A percentile compares a stretch with the other conserved stretches of the same genome.
Evolutionary conservation across 1,284 basidiomycete species (phyloP).

Genomic region (Heterobasidion irregulare): DNA sequence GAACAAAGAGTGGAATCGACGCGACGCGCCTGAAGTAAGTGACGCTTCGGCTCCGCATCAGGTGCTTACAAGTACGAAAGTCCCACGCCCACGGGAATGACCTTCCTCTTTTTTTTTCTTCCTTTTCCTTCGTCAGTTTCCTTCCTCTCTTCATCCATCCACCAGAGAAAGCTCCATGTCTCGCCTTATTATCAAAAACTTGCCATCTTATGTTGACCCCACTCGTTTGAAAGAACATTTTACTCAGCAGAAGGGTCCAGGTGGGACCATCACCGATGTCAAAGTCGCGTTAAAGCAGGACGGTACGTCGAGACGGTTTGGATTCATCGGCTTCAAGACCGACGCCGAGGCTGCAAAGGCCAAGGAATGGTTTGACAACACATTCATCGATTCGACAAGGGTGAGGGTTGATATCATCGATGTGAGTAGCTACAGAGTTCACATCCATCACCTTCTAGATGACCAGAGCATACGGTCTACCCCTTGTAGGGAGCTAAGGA

Average conservation of each 20-base stretch:
- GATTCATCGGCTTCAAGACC: slow-evolving; percentile 87
- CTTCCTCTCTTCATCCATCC: background rate
- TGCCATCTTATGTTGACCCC: slow-evolving; percentile 71
- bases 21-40: background rate
- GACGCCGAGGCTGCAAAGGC: slow-evolving; percentile 72
- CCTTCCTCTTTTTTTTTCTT: background rate
- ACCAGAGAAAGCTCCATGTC: slow-evolving; percentile 47
- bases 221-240: slow-evolving; percentile 67
- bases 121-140: background rate
- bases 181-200: slow-evolving; percentile 85
- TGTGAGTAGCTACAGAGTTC: slow-evolving; percentile 31
- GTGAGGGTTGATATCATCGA: slow-evolving; percentile 77
- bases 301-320: slow-evolving; percentile 82
- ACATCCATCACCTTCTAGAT: background rate
- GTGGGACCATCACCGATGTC: slow-evolving; percentile 77
- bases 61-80: background rate
- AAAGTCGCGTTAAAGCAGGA: slow-evolving; percentile 75
- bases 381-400: slow-evolving; percentile 70
- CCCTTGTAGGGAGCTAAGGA: slow-evolving; percentile 49
- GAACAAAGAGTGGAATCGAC: background rate
- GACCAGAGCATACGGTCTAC: background rate
- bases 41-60: too few relatives aligned
- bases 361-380: slow-evolving; percentile 80
- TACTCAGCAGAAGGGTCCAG: slow-evolving; percentile 51
- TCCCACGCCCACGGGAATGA: background rate